Evolutionary conservation across 768 basidiomycete genomes (phyloP).

Genomic region (Polyporus arcularius): DNA sequence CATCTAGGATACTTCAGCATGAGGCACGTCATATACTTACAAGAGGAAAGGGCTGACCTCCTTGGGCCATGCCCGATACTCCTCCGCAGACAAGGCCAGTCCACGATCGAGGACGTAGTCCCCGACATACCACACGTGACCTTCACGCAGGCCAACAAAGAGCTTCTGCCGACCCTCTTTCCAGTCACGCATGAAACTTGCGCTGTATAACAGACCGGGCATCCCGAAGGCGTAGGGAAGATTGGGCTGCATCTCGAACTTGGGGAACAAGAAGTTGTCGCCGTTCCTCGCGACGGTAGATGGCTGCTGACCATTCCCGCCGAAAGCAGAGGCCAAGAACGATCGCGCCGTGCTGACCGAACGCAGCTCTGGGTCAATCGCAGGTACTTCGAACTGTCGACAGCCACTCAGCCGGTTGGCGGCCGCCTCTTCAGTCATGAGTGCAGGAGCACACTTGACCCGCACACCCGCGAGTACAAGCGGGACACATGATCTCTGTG

Average conservation of each 20-base stretch:
- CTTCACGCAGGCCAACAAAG: background rate
- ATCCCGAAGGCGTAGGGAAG: constrained; percentile 10
- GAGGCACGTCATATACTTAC: background rate
- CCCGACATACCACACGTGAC: constrained; percentile 1
- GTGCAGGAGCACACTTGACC: no score
- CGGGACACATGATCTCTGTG: no score
- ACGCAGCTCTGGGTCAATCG: no score
- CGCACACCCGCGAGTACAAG: no score
- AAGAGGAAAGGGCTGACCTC: background rate
- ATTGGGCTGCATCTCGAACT: constrained; percentile 11
- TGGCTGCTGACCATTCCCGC: constrained; percentile 1
- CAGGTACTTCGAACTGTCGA: no score
- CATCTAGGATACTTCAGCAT: background rate
- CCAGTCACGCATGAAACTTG: constrained; percentile 1
- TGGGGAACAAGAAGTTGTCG: constrained; percentile 15
- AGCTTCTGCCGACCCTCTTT: background rate
- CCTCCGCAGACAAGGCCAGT: background rate
- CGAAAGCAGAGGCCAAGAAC: constrained; percentile 11
- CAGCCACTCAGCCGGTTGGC: no score
- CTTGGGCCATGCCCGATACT: background rate
- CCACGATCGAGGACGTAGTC: background rate
- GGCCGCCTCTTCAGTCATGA: no score
- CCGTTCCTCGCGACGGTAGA: background rate
- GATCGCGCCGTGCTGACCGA: constrained; percentile 7
- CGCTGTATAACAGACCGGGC: constrained; percentile 13